Evolutionary conservation across 2,329 filamentous ascomycete species (phyloP).

Genomic region (Juglanconis oblonga): DNA sequence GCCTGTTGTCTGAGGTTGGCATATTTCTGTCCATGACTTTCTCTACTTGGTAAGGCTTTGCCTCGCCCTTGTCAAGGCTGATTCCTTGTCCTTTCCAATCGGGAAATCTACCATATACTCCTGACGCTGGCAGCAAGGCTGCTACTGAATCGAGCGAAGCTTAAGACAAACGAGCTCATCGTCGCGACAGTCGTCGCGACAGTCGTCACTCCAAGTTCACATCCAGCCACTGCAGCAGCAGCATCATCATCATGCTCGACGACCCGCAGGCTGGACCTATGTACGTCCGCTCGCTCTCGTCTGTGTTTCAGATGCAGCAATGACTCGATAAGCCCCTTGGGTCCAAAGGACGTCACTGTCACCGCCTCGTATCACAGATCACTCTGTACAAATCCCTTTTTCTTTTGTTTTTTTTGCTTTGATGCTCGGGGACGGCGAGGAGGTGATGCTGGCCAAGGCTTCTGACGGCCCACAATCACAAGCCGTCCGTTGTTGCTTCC

Average conservation of each 20-base stretch:
- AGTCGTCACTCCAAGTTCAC: neutral
- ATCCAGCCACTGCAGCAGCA: neutral
- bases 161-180: neutral
- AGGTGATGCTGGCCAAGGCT: neutral
- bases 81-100: neutral
- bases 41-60: neutral
- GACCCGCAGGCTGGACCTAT: neutral
- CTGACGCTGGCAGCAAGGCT: neutral
- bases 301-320: constrained; percentile 1
- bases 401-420: neutral
- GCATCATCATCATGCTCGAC: neutral
- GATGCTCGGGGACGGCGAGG: constrained; percentile 8
- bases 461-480: neutral
- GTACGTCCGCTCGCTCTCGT: constrained; percentile 1
- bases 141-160: neutral
- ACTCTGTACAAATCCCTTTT: neutral
- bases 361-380: neutral
- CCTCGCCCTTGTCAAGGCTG: neutral
- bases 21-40: neutral
- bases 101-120: neutral
- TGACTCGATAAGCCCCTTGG: neutral
- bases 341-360: neutral
- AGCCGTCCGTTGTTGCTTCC: neutral
- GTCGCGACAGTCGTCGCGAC: neutral
- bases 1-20: neutral